Conservation (phyloP, 164 flowering plant genomes). For the Magnolia kwangsiensis region DNA sequence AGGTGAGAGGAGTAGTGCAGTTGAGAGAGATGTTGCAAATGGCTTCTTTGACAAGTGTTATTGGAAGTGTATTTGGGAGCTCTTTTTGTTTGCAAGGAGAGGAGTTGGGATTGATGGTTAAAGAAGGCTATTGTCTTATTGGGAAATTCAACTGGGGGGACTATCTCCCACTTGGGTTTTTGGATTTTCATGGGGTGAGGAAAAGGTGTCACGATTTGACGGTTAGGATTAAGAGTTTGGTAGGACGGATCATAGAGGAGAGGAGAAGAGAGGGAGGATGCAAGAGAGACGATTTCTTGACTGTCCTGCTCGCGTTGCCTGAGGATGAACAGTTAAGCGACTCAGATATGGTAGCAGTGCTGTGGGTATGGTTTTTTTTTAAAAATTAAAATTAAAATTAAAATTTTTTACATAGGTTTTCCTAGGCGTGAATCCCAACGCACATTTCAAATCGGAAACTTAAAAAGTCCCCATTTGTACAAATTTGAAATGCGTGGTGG, state of each 20-base stretch:
- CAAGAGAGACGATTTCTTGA: conserved; percentile 50
- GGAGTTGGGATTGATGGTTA: conserved; percentile 53
- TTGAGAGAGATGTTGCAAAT: conserved; percentile 47
- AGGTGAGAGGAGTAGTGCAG: conserved; percentile 44
- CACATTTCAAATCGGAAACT: neutral
- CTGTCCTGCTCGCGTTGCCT: conserved; percentile 57
- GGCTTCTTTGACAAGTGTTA: conserved; percentile 52
- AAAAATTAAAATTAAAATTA: too few species aligned
- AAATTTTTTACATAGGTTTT: neutral
- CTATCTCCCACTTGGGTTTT: conserved; percentile 51
- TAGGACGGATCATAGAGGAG: conserved; percentile 49
- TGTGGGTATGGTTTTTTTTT: conserved; percentile 54
- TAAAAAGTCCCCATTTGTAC: too few species aligned
- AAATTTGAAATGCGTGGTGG: neutral
- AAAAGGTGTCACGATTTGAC: conserved; percentile 62
- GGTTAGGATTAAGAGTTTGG: conserved; percentile 30
- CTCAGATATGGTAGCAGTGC: conserved; percentile 66
- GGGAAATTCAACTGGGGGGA: conserved; percentile 64
- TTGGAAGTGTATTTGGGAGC: conserved; percentile 70
- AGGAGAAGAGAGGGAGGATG: conserved; percentile 34
- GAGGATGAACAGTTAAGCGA: conserved; percentile 50
- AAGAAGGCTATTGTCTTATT: conserved; percentile 78
- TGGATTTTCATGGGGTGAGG: conserved; percentile 71
- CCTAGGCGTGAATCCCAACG: neutral
- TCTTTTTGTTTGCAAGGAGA: conserved; percentile 14